These are phyloP conservation scores for Cenchrus purpureus DNA, from an alignment of 176 grass and related monocot genomes.

Conservation along the genomic window DNA sequence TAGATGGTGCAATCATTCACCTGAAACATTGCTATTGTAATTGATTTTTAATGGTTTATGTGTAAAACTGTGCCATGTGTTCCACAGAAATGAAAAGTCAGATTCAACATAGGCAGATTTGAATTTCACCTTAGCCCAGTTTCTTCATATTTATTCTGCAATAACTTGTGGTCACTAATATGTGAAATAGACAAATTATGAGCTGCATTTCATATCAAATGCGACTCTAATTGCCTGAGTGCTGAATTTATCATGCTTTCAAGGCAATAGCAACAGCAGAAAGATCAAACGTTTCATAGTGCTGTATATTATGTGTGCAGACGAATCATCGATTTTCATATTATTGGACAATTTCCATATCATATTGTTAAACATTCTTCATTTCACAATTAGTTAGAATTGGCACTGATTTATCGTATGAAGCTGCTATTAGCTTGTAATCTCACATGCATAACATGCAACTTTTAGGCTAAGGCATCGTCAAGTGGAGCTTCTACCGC, in stretches of 20 bases:
- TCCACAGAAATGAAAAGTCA: background rate
- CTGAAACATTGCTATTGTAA: background rate
- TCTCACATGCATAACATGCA: conserved; percentile 17
- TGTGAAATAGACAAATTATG: background rate
- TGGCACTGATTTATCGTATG: background rate
- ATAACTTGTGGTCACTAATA: background rate
- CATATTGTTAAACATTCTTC: background rate
- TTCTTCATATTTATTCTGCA: background rate
- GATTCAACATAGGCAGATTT: background rate
- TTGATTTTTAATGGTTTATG: background rate
- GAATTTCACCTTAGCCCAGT: background rate
- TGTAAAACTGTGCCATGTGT: background rate
- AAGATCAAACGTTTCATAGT: background rate
- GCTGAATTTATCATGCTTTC: background rate
- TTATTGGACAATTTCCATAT: background rate
- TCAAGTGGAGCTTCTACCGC: conserved; percentile 67
- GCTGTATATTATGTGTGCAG: background rate
- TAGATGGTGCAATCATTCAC: background rate
- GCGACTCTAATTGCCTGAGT: background rate
- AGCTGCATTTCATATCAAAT: background rate
- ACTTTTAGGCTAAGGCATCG: conserved; percentile 67
- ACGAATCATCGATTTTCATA: background rate
- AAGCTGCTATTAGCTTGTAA: background rate
- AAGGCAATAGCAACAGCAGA: background rate
- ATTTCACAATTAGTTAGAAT: background rate